Conservation (phyloP, 805 yeast species). For the Peterozyma xylosa region DNA sequence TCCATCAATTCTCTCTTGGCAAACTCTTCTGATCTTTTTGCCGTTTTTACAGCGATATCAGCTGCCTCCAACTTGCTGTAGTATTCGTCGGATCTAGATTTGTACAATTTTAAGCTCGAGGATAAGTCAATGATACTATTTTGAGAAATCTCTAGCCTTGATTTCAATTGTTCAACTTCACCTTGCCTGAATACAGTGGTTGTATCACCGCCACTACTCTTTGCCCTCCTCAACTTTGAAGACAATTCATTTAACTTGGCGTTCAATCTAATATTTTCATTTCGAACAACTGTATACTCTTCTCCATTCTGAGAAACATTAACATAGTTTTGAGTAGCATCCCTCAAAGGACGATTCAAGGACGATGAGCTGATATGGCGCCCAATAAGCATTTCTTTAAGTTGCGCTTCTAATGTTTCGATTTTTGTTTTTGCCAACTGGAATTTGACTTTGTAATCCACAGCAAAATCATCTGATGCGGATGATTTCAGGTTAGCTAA, state of each 20-base stretch:
- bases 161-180: constrained; percentile 36
- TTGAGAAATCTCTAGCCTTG: constrained; percentile 49
- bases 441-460: constrained; percentile 35
- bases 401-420: constrained; percentile 28
- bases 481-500: background rate
- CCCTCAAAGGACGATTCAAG: constrained; percentile 18
- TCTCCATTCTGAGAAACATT: constrained; percentile 3
- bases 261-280: constrained; percentile 25
- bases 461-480: constrained; percentile 19
- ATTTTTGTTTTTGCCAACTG: constrained; percentile 38
- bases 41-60: constrained; percentile 60
- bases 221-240: constrained; percentile 23
- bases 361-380: constrained; percentile 17
- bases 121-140: constrained; percentile 50
- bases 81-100: constrained; percentile 67
- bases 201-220: constrained; percentile 16
- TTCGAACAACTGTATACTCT: constrained; percentile 16
- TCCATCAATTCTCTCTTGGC: constrained; percentile 48
- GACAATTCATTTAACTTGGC: constrained; percentile 26
- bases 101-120: constrained; percentile 53
- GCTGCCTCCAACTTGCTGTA: constrained; percentile 68
- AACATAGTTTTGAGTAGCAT: constrained; percentile 11
- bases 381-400: constrained; percentile 13
- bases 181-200: constrained; percentile 22
- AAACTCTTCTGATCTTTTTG: constrained; percentile 52